A percentile compares a stretch with the other conserved stretches of the same genome.
phyloP scores from a whole-genome alignment of 1,139 yeast species.

The Chernovozyma aurita region DNA sequence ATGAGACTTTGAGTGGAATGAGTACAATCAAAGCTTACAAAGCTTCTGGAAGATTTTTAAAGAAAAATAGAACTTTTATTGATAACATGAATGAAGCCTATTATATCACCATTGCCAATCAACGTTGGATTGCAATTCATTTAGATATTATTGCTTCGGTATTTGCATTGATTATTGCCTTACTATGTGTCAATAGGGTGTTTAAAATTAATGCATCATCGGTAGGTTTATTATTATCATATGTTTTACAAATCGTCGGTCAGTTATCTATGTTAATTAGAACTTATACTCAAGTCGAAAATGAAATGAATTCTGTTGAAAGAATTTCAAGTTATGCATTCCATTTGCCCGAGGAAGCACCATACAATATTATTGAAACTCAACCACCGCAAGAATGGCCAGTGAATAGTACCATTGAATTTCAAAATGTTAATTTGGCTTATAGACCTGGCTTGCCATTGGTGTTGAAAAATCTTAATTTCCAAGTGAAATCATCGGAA shows the following conservation, averaged over 20 bases:
- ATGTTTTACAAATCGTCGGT: conserved; percentile 48
- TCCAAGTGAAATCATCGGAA: conserved; percentile 47
- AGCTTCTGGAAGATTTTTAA: conserved; percentile 44
- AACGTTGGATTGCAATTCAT: conserved; percentile 73
- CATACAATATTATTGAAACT: conserved; percentile 44
- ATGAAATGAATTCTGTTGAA: conserved; percentile 84
- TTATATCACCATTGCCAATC: conserved; percentile 60
- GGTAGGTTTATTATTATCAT: conserved; percentile 67
- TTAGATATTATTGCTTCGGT: conserved; percentile 52
- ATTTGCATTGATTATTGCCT: conserved; percentile 42
- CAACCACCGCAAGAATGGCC: conserved; percentile 51
- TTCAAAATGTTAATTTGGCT: conserved; percentile 55
- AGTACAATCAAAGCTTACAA: conserved; percentile 64
- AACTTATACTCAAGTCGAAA: conserved; percentile 66
- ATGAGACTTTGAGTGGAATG: conserved; percentile 71
- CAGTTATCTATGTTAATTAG: conserved; percentile 45
- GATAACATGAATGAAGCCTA: conserved; percentile 72
- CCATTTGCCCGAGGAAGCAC: conserved; percentile 35
- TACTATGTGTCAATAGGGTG: conserved; percentile 61
- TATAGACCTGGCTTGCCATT: conserved; percentile 76
- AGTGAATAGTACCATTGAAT: conserved; percentile 44
- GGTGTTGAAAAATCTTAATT: conserved; percentile 54
- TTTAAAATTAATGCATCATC: conserved; percentile 62
- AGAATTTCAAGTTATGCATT: conserved; percentile 67
- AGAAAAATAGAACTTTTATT: conserved; percentile 44